Evolutionary conservation across 352 stramenopile genomes (phyloP).

Genomic region (Saprolegnia diclina): DNA sequence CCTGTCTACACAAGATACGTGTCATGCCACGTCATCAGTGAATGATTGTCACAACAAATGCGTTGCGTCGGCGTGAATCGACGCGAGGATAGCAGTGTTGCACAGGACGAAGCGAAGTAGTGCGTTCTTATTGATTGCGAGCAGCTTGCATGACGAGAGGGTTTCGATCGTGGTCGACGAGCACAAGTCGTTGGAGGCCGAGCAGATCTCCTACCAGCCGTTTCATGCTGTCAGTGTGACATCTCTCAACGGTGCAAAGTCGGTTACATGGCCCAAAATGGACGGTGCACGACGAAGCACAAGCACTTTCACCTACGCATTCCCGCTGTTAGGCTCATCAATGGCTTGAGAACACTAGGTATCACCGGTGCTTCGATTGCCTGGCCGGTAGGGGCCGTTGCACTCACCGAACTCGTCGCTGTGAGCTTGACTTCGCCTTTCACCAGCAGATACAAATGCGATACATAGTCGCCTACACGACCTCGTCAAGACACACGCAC

Average conservation of each 20-base stretch:
- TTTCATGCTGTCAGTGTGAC: conserved; percentile 43
- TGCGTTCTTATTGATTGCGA: conserved; percentile 9
- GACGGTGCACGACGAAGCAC: conserved; percentile 56
- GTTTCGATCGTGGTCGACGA: conserved; percentile 36
- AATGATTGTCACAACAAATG: not conserved
- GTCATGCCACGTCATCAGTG: not conserved
- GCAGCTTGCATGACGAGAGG: conserved; percentile 48
- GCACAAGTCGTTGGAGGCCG: not conserved
- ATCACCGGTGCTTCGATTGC: conserved; percentile 18
- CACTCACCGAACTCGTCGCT: conserved; percentile 26
- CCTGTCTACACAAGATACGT: not conserved
- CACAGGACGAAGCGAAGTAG: conserved; percentile 13
- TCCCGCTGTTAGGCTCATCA: not conserved
- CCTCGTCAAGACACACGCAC: not conserved
- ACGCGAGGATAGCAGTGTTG: not conserved
- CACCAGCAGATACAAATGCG: conserved; percentile 55
- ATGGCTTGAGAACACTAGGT: conserved; percentile 1
- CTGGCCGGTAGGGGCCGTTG: not conserved
- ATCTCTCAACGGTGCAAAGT: conserved; percentile 35
- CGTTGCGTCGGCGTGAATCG: not conserved
- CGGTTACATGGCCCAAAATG: conserved; percentile 63
- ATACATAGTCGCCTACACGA: conserved; percentile 42
- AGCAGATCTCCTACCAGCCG: conserved; percentile 16
- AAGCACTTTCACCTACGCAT: conserved; percentile 36
- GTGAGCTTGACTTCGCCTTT: conserved; percentile 64